phyloP scores from a whole-genome alignment of 164 flowering plant species.

The Pachysandra terminalis region DNA sequence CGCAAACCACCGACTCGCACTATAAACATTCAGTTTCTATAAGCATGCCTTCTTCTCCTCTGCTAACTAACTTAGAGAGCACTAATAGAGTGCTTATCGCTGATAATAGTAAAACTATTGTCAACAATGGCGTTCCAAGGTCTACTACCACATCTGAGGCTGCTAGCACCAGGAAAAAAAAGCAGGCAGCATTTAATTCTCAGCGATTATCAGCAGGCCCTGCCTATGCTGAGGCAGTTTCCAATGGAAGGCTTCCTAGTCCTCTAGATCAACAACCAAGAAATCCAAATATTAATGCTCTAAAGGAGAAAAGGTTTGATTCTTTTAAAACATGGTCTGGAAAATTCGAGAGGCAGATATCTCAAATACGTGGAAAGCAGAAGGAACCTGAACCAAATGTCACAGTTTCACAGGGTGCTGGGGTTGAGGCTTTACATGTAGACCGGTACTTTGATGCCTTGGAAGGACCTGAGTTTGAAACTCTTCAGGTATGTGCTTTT shows the following conservation, averaged over 20 bases:
- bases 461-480: slow-evolving; percentile 87
- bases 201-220: slow-evolving; percentile 50
- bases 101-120: slow-evolving; percentile 17
- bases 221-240: slow-evolving; percentile 20
- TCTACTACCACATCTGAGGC: slow-evolving; percentile 5
- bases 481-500: slow-evolving; percentile 50
- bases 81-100: slow-evolving; percentile 30
- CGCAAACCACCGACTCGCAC: not conserved
- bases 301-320: slow-evolving; percentile 53
- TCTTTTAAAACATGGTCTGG: slow-evolving; percentile 86
- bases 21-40: slow-evolving; percentile 35
- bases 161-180: slow-evolving; percentile 11
- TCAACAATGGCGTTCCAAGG: slow-evolving; percentile 8
- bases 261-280: slow-evolving; percentile 3
- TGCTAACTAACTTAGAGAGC: slow-evolving; percentile 12
- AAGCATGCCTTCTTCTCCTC: slow-evolving; percentile 70
- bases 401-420: slow-evolving; percentile 16
- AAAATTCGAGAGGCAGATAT: slow-evolving; percentile 61
- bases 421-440: slow-evolving; percentile 44
- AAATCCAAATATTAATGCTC: slow-evolving; percentile 27
- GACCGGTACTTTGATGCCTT: slow-evolving; percentile 78
- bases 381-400: slow-evolving; percentile 24
- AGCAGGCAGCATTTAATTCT: slow-evolving; percentile 43
- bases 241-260: not conserved
- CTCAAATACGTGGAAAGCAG: slow-evolving; percentile 51